Evolutionary conservation across 306 rosid genomes (phyloP), one percentile per base, ranked within the genome.

Genomic region (Gastrolobium bilobum): DNA sequence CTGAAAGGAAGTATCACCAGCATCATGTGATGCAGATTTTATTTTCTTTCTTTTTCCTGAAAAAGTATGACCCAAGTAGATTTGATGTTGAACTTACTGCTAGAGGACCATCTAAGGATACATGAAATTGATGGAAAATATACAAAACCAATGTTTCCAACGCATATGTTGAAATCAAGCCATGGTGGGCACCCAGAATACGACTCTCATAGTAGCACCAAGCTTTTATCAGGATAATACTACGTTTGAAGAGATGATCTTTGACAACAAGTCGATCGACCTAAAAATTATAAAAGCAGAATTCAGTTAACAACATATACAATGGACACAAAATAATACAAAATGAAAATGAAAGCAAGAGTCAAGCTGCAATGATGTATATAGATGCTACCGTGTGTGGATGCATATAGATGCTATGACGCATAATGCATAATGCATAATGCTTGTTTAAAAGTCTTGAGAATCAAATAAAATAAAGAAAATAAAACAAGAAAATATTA

Each of bases 131-230:
- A 82, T 94, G 92, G 85, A 94, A 94, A 75, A 94, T 79, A 86
- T 91, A 91, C 61, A 94, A 88, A 74, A 94, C 91, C 78, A 94
- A 72, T 38, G 96, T 92, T 85, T 94, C 98, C 88, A 94, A 82
- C 70, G 98, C 98, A 85, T 90, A 94, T 37, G 98, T 94, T 68
- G 98, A 94, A 54, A 94, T 90, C 85, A 94, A 86, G 56, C 97
- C 97, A 80, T 94, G 97, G 82, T 87, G 97, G 15, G 97, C 93
- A 68, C 98, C 98, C 14, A 94, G 95, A 77, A 93, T 79, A 42
- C 98, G 95, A 64, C 98, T 93, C 87, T 91, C 95, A 78, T 93
- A 93, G 61, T 90, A 94, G 89, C 98, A 94, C 98, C 98, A 94
- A 57, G 96, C 97, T 81, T 91, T 94, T 66, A 85, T 88, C 77